Conservation (phyloP, 768 basidiomycete species). For the Leucosporidium creatinivorum region DNA sequence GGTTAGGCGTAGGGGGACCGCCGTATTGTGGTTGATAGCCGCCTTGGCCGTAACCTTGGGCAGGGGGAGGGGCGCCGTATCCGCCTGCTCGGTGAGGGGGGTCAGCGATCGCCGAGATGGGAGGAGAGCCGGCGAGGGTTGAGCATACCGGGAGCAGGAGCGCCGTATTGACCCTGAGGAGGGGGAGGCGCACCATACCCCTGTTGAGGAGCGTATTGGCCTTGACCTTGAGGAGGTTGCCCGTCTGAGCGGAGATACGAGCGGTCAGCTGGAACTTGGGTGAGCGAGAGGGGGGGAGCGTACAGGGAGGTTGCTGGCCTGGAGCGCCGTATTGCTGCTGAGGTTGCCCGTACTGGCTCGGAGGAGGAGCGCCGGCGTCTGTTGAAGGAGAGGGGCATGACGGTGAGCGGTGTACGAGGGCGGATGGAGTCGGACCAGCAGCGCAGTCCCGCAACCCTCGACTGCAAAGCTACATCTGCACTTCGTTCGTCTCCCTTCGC, state of each 20-base stretch:
- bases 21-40: conserved; percentile 18
- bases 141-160: neutral
- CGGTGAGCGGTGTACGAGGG: no score
- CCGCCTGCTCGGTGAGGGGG: neutral
- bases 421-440: no score
- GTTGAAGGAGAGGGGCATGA: no score
- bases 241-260: neutral
- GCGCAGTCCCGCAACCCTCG: no score
- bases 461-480: no score
- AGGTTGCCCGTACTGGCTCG: neutral
- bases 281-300: neutral
- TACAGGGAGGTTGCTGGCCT: neutral
- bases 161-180: neutral
- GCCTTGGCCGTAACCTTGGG: conserved; percentile 5
- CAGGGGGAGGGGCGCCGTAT: neutral
- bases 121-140: no score
- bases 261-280: neutral
- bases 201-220: neutral
- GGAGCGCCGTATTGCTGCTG: neutral
- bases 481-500: no score
- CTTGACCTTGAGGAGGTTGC: neutral
- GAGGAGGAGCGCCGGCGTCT: no score
- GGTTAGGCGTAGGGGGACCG: conserved; percentile 12
- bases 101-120: no score
- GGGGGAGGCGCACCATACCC: neutral